Percentiles rank a stretch among this genome's conserved stretches.
phyloP scores from a whole-genome alignment of 2,329 filamentous ascomycete species.

The Alternaria arbusti region DNA sequence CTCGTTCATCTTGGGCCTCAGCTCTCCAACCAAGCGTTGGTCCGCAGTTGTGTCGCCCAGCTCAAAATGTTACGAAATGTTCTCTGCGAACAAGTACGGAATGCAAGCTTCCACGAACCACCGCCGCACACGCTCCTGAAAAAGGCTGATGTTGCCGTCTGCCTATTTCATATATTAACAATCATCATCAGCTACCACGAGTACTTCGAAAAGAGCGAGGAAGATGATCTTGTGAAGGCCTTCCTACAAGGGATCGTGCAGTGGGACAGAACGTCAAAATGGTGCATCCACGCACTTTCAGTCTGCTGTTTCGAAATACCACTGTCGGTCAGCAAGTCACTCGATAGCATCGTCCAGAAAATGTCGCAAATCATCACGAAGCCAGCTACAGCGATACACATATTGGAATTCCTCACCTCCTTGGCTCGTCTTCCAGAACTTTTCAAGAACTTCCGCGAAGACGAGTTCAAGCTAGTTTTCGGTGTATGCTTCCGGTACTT shows the following conservation, averaged over 20 bases:
- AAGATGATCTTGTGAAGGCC: conserved; percentile 85
- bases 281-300: conserved; percentile 91
- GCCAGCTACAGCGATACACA: conserved; percentile 88
- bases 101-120: conserved; percentile 79
- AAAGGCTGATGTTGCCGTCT: conserved; percentile 86
- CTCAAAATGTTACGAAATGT: conserved; percentile 77
- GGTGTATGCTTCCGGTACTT: conserved; percentile 94
- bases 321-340: conserved; percentile 80
- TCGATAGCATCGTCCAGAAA: conserved; percentile 86
- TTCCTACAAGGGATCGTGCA: conserved; percentile 85
- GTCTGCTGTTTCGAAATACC: conserved; percentile 96
- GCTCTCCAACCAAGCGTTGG: conserved; percentile 87
- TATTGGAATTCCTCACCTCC: conserved; percentile 92
- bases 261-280: conserved; percentile 86
- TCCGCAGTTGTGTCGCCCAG: conserved; percentile 74
- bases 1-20: conserved; percentile 86
- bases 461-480: conserved; percentile 93
- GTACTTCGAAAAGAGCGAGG: conserved; percentile 80
- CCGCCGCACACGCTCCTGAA: conserved; percentile 79
- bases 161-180: conserved; percentile 83
- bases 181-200: conserved; percentile 91
- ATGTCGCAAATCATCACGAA: conserved; percentile 98
- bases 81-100: conserved; percentile 82
- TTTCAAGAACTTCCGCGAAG: conserved; percentile 86
- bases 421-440: conserved; percentile 83